phyloP scores from a whole-genome alignment of 2,329 filamentous ascomycete genomes.

The Penicillium palitans region DNA sequence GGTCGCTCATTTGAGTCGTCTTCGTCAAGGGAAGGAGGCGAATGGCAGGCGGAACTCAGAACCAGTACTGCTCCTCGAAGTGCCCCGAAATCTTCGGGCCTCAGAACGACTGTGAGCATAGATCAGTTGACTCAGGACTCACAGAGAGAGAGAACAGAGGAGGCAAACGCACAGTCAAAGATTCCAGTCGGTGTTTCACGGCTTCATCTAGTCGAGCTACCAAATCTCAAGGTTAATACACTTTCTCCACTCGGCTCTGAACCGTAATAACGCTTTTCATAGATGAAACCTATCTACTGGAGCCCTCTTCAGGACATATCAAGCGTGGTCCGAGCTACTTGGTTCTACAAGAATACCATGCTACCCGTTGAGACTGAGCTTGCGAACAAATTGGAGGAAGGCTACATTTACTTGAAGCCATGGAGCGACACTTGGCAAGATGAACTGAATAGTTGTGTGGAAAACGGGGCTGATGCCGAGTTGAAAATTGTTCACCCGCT shows the following conservation, averaged over 20 bases:
- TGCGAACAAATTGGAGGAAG: constrained; percentile 89
- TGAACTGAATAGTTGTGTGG: constrained; percentile 83
- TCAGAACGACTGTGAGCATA: constrained; percentile 29
- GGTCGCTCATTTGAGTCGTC: constrained; percentile 34
- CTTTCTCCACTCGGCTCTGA: not conserved
- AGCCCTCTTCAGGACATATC: constrained; percentile 87
- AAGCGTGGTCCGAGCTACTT: constrained; percentile 79
- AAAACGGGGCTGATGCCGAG: constrained; percentile 85
- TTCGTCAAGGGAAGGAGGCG: constrained; percentile 25
- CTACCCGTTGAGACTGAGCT: constrained; percentile 79
- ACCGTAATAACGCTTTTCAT: constrained; percentile 24
- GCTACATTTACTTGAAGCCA: constrained; percentile 79
- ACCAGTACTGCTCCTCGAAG: constrained; percentile 15
- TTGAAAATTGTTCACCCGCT: constrained; percentile 83
- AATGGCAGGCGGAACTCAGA: constrained; percentile 22
- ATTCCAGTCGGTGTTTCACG: constrained; percentile 88
- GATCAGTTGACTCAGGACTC: constrained; percentile 21
- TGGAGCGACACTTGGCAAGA: constrained; percentile 93
- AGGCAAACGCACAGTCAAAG: constrained; percentile 47
- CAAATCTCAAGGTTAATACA: constrained; percentile 56
- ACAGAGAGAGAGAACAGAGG: constrained; percentile 26
- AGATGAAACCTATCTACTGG: constrained; percentile 99
- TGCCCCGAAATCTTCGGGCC: constrained; percentile 29
- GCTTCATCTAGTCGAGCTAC: constrained; percentile 82
- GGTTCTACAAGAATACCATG: constrained; percentile 98